Evolutionary conservation across 2,329 filamentous ascomycete species (phyloP), one percentile per base, ranked within the genome.

Genomic region (Chalaropsis thielavioides): DNA sequence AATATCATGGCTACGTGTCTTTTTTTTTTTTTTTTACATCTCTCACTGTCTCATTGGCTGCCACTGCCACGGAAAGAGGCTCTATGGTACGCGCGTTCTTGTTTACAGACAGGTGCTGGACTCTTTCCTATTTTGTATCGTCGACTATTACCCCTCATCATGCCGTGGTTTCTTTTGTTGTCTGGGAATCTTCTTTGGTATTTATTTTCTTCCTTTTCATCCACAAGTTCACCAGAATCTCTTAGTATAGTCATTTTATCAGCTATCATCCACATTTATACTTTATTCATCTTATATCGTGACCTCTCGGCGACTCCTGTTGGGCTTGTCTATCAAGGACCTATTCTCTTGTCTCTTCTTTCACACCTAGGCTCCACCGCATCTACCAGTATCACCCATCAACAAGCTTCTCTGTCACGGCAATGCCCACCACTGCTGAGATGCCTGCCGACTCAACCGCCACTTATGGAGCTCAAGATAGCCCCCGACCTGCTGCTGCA

Each of bases 251-350:
- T 35, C 22, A n/a, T 58, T 31, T 58, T 58, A 58, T 58, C 22
- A 58, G 15, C 27, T 58, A 8, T 58, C 51, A 58, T 58, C 4
- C 51, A 58, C 51, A 58, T 58, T 35, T 58, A 24, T 58, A 58
- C 27, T 58, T 35, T 58, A n/a, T 58, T 58, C 51, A 58, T 58
- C 51, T 58, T 27, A 58, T 35, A 58, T 58, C 15, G 27, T 58
- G n/a, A 58, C 51, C 51, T 58, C 51, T 31, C 11, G 24, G 51
- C 27, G 17, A 58, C 27, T 35, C 27, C 6, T 58, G 27, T 58
- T 7, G 51, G 24, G 8, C 35, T 35, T 58, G 51, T 58, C n/a
- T 38, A 58, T n/a, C 22, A 35, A 13, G 15, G 13, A 58, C 13
- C 24, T 35, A 7, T 58, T 17, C 51, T 58, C 11, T 19, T 17